Base-by-base conservation (phyloP, 306 rosid species). In the Prosopis cineraria region DNA sequence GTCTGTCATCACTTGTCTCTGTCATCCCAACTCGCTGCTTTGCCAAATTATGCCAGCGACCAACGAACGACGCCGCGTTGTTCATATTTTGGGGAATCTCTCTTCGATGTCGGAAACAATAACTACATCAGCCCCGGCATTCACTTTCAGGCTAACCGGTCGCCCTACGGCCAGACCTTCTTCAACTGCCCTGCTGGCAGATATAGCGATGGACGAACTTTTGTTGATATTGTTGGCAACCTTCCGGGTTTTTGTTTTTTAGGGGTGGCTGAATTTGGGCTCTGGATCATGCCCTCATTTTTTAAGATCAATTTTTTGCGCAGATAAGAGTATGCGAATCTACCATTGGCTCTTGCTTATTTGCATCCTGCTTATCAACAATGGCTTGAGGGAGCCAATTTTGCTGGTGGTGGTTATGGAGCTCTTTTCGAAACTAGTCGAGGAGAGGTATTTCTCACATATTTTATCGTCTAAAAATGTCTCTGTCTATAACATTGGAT, bases 331-430 rank as follows among this genome's bases (percentile, higher is more conserved):
- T 87, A 80, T 78, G 90, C 87, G 29, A 41, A 72, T 10, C 55
- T 87, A 72, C 87, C 89, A 11, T 5, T 82, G 12, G 69, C 83
- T 52, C 84, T 70, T 2, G 74, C 96, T 1, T 87, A 83, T 50
- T 58, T 85, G 19, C 60, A 83, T 53, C 90, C 89, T 0, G 73
- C 77, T 36, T 52, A 48, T 45, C 20, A 22, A 66, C 25, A 22
- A 1, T 81, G 79, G 36, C 70, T 36, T 0, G 64, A 75, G 52
- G 96, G 96, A 22, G 84, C 75, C 4, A 90, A 90, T 83, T 88
- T 90, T 67, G 93, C 96, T 19, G 87, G 93, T 12, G 90, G 81
- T 2, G 90, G 90, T 40, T 88, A 86, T 63, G 96, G 93, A 31
- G 91, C 90, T 85, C 82, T 90, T 0, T n/a, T 24, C 62, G 84